A percentile compares a stretch with the other conserved stretches of the same genome.
These are phyloP conservation scores for Chrysoporthe cubensis DNA, from an alignment of 2,329 filamentous ascomycete genomes.

Conservation along the genomic window DNA sequence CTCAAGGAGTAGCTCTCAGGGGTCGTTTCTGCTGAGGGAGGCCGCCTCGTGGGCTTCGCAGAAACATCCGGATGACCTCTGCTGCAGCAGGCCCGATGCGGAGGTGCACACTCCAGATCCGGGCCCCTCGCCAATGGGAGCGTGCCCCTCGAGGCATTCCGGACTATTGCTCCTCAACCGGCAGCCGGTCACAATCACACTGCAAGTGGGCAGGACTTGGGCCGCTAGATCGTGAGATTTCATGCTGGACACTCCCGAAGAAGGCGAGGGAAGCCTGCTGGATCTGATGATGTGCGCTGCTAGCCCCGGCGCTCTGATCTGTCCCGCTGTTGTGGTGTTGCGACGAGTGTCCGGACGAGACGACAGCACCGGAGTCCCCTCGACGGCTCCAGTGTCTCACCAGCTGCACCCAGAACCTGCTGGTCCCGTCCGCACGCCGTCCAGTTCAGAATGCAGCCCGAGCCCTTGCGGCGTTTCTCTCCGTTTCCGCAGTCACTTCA, in stretches of 20 bases:
- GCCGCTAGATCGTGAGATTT: not conserved
- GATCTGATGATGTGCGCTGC: not conserved
- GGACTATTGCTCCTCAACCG: not conserved
- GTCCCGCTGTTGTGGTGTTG: conserved; percentile 6
- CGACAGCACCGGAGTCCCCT: conserved; percentile 4
- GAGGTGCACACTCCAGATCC: not conserved
- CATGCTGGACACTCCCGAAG: not conserved
- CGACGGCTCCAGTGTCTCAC: not conserved
- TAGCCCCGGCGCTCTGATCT: conserved; percentile 1
- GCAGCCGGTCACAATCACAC: conserved; percentile 6
- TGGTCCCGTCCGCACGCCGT: conserved; percentile 1
- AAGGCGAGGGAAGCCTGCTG: not conserved
- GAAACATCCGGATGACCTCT: not conserved
- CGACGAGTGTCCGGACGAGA: conserved; percentile 16
- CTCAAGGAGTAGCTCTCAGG: conserved; percentile 18
- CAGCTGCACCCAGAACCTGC: conserved; percentile 8
- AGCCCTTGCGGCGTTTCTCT: not conserved
- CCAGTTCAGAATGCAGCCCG: not conserved
- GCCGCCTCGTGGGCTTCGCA: not conserved
- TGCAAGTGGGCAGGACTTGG: not conserved
- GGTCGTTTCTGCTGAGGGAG: conserved; percentile 6
- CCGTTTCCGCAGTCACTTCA: not conserved
- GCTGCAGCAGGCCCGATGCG: not conserved
- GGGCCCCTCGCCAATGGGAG: not conserved
- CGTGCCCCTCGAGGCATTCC: not conserved